A percentile compares a stretch with the other conserved stretches of the same genome.
These are phyloP conservation scores for Dactylella cylindrospora DNA, from an alignment of 2,329 filamentous ascomycete genomes.

Conservation along the genomic window DNA sequence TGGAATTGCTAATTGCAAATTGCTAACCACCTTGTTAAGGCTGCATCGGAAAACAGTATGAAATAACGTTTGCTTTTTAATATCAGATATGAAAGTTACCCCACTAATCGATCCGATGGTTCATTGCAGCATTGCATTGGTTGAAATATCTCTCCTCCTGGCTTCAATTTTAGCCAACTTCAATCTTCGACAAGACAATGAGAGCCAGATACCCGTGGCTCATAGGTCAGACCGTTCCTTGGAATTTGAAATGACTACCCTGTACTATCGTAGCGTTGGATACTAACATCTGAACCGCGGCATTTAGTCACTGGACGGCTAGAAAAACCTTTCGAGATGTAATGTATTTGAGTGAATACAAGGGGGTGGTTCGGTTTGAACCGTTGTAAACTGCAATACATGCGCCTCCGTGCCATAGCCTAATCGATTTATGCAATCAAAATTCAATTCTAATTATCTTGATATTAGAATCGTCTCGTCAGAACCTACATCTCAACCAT, in stretches of 20 bases:
- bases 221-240: slow-evolving; percentile 6
- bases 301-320: slow-evolving; percentile 42
- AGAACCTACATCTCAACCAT: neutral
- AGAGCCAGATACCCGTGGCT: slow-evolving; percentile 3
- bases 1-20: slow-evolving; percentile 19
- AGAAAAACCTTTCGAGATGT: slow-evolving; percentile 41
- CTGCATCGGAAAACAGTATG: slow-evolving; percentile 45
- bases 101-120: neutral
- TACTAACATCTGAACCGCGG: neutral
- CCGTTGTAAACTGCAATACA: neutral
- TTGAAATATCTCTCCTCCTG: slow-evolving; percentile 27
- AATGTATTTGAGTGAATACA: slow-evolving; percentile 31
- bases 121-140: slow-evolving; percentile 21
- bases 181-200: slow-evolving; percentile 16
- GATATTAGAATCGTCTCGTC: neutral
- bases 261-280: neutral
- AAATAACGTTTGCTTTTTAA: neutral
- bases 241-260: too few species aligned
- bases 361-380: slow-evolving; percentile 40
- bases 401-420: neutral
- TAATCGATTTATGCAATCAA: too few species aligned
- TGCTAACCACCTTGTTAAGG: slow-evolving; percentile 27
- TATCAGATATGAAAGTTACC: neutral
- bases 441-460: too few species aligned
- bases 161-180: slow-evolving; percentile 30